Percentiles rank a stretch among this genome's conserved stretches.
phyloP scores from a whole-genome alignment of 106 monocot species.

The Dendrobium huoshanense region DNA sequence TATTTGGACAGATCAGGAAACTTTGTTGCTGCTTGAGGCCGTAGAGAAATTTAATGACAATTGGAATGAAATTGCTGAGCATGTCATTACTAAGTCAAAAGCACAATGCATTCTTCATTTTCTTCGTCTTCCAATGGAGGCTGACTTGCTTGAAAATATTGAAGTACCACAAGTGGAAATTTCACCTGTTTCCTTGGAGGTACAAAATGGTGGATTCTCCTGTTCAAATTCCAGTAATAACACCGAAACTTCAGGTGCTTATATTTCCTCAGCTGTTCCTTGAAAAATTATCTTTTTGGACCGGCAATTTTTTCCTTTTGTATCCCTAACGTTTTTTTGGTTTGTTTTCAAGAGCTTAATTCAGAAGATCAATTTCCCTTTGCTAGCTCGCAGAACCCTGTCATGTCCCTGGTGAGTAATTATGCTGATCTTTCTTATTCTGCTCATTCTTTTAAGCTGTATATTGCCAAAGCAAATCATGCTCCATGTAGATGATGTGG shows the following conservation, averaged over 20 bases:
- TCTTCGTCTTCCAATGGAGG: slow-evolving; percentile 87
- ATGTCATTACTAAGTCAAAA: slow-evolving; percentile 93
- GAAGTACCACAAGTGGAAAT: slow-evolving; percentile 29
- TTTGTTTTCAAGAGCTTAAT: slow-evolving; percentile 25
- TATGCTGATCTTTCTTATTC: background rate
- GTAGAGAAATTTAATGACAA: slow-evolving; percentile 85
- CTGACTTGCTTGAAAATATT: slow-evolving; percentile 75
- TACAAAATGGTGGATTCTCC: slow-evolving; percentile 11
- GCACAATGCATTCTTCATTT: slow-evolving; percentile 97
- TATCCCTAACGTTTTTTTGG: background rate
- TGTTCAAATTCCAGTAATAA: background rate
- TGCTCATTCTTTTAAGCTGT: background rate
- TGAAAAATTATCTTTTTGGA: slow-evolving; percentile 7
- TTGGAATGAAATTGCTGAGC: slow-evolving; percentile 91
- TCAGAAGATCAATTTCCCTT: slow-evolving; percentile 60
- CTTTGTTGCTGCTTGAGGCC: slow-evolving; percentile 83
- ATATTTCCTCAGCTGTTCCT: background rate
- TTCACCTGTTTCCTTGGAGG: slow-evolving; percentile 18
- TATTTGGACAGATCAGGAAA: slow-evolving; percentile 94
- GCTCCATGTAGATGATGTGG: background rate
- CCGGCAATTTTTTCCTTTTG: background rate
- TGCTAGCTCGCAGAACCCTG: slow-evolving; percentile 77
- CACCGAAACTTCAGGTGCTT: slow-evolving; percentile 13
- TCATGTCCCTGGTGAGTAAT: slow-evolving; percentile 79
- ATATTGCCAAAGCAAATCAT: background rate